Percentiles rank a stretch among this genome's conserved stretches.
Conservation (phyloP, 2,329 filamentous ascomycete genomes). For the Hymenoscyphus salicellus region DNA sequence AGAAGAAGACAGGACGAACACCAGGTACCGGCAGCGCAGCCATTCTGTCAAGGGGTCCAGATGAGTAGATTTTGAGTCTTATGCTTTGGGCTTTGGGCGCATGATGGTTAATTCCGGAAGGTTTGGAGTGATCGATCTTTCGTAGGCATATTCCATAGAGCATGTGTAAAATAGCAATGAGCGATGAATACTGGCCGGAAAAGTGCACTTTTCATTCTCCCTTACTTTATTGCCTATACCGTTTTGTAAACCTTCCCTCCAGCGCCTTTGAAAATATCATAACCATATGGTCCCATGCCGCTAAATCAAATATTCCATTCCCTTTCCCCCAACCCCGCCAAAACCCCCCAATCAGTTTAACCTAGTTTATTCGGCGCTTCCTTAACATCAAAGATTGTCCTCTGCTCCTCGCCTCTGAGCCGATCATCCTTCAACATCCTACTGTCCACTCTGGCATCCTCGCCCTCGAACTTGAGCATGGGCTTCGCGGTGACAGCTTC, state of each 20-base stretch:
- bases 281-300: slow-evolving; percentile 27
- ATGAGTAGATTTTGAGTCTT: slow-evolving; percentile 29
- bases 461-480: slow-evolving; percentile 81
- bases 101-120: slow-evolving; percentile 17
- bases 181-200: slow-evolving; percentile 25
- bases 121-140: slow-evolving; percentile 17
- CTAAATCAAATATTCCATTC: slow-evolving; percentile 30
- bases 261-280: slow-evolving; percentile 12
- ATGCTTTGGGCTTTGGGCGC: slow-evolving; percentile 14
- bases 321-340: not conserved
- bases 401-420: slow-evolving; percentile 53
- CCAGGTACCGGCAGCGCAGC: slow-evolving; percentile 68
- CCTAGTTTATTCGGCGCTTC: slow-evolving; percentile 73
- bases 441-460: slow-evolving; percentile 80
- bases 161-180: slow-evolving; percentile 38
- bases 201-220: not conserved
- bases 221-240: slow-evolving; percentile 3
- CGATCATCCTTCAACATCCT: slow-evolving; percentile 93
- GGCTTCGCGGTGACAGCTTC: slow-evolving; percentile 84
- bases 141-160: slow-evolving; percentile 26
- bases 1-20: slow-evolving; percentile 83
- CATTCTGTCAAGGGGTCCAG: slow-evolving; percentile 65
- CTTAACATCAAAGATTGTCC: slow-evolving; percentile 73
- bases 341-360: slow-evolving; percentile 40
- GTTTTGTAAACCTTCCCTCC: not conserved